phyloP scores from a whole-genome alignment of 106 monocot species.

The Allium sativum region DNA sequence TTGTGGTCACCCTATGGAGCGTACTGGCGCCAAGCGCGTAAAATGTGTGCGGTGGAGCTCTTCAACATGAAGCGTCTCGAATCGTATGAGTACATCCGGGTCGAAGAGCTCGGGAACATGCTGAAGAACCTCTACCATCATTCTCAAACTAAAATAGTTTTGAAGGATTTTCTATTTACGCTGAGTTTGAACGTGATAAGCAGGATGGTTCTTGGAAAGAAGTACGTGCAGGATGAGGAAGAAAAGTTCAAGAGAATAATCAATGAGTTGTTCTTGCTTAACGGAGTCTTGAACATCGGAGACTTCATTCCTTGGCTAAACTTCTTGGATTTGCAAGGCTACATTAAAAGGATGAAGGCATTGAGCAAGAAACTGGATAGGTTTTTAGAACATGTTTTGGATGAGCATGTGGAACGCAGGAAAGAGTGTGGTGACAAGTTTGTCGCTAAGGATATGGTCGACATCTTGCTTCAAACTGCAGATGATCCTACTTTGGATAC shows the following conservation, averaged over 20 bases:
- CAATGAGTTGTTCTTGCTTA: conserved; percentile 71
- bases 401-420: conserved; percentile 58
- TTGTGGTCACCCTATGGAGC: conserved; percentile 29
- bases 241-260: conserved; percentile 77
- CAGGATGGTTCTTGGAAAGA: conserved; percentile 69
- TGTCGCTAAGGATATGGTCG: conserved; percentile 49
- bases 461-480: conserved; percentile 44
- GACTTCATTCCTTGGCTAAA: conserved; percentile 54
- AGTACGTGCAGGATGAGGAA: conserved; percentile 16
- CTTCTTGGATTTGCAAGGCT: conserved; percentile 64
- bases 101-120: conserved; percentile 27
- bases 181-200: conserved; percentile 53
- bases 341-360: conserved; percentile 60
- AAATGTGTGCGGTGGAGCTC: conserved; percentile 36
- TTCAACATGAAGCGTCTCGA: conserved; percentile 24
- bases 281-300: conserved; percentile 53
- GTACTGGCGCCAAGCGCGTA: conserved; percentile 41
- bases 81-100: conserved; percentile 27
- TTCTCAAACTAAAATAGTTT: neutral
- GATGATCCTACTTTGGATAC: conserved; percentile 37
- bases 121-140: conserved; percentile 13
- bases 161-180: conserved; percentile 44
- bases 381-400: conserved; percentile 66
- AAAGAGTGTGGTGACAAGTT: conserved; percentile 23
- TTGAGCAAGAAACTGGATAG: conserved; percentile 49